Percentiles rank a stretch among this genome's conserved stretches.
phyloP scores from a whole-genome alignment of 352 stramenopile species.

The Phytopythium chamaehyphon region DNA sequence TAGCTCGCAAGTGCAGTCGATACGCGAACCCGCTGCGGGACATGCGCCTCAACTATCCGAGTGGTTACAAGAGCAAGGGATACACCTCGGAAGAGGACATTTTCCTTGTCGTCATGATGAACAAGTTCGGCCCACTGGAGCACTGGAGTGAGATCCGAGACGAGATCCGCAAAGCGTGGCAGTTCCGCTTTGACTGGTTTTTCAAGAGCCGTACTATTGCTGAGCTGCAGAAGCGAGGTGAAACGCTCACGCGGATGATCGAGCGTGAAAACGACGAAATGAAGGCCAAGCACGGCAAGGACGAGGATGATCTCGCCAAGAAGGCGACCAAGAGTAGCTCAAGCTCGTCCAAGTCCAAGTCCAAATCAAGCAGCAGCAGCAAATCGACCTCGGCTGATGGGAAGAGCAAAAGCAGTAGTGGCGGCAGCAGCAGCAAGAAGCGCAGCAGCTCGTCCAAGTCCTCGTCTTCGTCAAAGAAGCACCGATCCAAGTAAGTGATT shows the following conservation, averaged over 20 bases:
- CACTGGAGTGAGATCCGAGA: conserved; percentile 97
- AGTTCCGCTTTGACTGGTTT: conserved; percentile 99
- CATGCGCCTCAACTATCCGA: conserved; percentile 87
- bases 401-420: conserved; percentile 39
- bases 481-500: conserved; percentile 43
- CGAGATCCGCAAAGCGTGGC: conserved; percentile 96
- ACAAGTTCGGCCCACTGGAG: conserved; percentile 95
- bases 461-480: conserved; percentile 60
- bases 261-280: conserved; percentile 92
- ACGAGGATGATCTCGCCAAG: conserved; percentile 75
- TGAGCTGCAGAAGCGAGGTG: conserved; percentile 97
- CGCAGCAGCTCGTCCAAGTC: conserved; percentile 58
- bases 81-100: conserved; percentile 98
- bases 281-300: conserved; percentile 64
- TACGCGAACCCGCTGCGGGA: conserved; percentile 91
- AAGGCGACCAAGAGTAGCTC: conserved; percentile 68
- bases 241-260: conserved; percentile 94
- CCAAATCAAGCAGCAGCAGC: conserved; percentile 50
- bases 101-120: conserved; percentile 99
- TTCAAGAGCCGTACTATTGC: conserved; percentile 97
- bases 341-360: conserved; percentile 62
- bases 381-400: conserved; percentile 39
- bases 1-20: conserved; percentile 94
- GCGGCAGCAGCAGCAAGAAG: conserved; percentile 56
- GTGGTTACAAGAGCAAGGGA: conserved; percentile 91